Conservation (phyloP, 441 rosid genomes). For the Cnidoscolus chayamansa region DNA sequence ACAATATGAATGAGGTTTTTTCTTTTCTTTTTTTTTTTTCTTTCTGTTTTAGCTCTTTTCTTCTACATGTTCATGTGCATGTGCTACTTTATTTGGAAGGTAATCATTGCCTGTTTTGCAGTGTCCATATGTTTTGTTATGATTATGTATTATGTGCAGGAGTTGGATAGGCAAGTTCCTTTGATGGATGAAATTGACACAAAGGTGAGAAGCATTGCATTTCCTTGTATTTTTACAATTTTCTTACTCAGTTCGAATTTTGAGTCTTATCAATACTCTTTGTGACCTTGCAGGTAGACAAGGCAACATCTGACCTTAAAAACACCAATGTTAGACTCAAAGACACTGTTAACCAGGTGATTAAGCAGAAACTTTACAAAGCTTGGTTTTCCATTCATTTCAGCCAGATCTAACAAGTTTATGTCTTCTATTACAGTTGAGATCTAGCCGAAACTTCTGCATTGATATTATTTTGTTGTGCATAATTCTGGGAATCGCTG, state of each 20-base stretch:
- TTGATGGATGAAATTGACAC: constrained; percentile 96
- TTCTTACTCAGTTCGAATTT: constrained; percentile 11
- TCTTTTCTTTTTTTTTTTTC: neutral
- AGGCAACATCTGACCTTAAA: constrained; percentile 85
- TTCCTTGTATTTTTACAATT: neutral
- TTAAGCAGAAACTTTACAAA: constrained; percentile 16
- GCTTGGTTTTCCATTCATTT: constrained; percentile 18
- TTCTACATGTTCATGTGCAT: neutral
- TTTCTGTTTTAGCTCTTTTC: neutral
- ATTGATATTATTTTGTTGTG: constrained; percentile 75
- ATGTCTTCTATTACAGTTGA: constrained; percentile 53
- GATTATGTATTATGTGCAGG: constrained; percentile 48
- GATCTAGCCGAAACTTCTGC: constrained; percentile 94
- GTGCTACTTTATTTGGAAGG: neutral
- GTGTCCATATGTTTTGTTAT: neutral
- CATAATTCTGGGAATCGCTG: constrained; percentile 84
- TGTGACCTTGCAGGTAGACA: constrained; percentile 65
- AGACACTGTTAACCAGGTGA: constrained; percentile 89
- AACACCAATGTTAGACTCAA: constrained; percentile 93
- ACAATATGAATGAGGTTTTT: constrained; percentile 87
- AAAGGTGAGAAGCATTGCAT: constrained; percentile 42
- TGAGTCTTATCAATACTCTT: constrained; percentile 4
- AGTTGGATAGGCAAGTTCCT: constrained; percentile 87
- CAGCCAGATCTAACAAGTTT: constrained; percentile 26
- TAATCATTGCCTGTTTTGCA: constrained; percentile 15